Evolutionary conservation across 768 basidiomycete genomes (phyloP), one percentile per base, ranked within the genome.

Genomic region (Tephrocybe sp.): DNA sequence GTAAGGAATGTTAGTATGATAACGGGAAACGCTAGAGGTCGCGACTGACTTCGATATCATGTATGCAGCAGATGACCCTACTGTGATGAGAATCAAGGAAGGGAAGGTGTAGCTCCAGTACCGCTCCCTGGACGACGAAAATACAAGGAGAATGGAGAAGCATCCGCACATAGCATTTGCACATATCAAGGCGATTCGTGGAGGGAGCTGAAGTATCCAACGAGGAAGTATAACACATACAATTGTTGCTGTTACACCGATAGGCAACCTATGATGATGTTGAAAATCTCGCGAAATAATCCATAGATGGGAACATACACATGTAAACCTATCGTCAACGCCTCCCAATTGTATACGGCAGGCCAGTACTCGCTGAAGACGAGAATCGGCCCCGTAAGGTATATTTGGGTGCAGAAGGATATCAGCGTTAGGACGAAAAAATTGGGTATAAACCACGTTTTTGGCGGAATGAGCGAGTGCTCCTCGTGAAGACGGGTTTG

Each of bases 41-140:
- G 18, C 23, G 11, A 62, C 76, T 59, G 59, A 77, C 78, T 76
- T 80, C 2, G 76, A 68, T 43, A 76, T 76, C 13, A 68, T 72
- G 52, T 69, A 82, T 10, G 67, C 62, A 42, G 80, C 56, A 60
- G 73, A 74, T 3, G 65, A 61, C 6, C 80, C 80, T 10, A 69
- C 64, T 11, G 73, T 70, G 12, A 78, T 79, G 39, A 82, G 49
- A 21, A 68, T 46, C 55, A 80, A 76, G 13, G 71, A 81, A 37
- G 81, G 78, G 53, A 82, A 76, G 38, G 71, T 63, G 47, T 69
- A 66, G 1, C 56, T 45, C 77, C 75, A 82, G 61, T 81, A 82
- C 33, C 66, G 59, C 9, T 64, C 64, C 11, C 69, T 65, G 5
- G 54, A 55, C 50, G 76, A 69, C 0, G 70, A 72, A 39, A 74